Conservation (phyloP, 257 asterid species). For the Solanum virginianum region DNA sequence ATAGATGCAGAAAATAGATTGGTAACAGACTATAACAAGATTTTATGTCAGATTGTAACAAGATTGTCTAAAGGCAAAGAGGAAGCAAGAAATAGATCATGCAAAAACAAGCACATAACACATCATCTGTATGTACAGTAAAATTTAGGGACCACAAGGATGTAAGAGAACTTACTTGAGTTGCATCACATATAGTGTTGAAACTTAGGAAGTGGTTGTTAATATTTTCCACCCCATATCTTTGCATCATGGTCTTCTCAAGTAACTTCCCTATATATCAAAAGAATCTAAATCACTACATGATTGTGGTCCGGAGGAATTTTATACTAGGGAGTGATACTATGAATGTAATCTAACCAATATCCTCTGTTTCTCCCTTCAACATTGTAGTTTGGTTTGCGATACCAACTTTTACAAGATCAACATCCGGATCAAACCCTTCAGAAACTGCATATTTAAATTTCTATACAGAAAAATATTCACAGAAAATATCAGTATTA, state of each 20-base stretch:
- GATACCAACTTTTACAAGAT: conserved; percentile 80
- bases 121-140: background rate
- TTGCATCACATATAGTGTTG: conserved; percentile 97
- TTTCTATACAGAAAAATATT: conserved; percentile 48
- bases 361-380: conserved; percentile 96
- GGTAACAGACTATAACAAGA: background rate
- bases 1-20: background rate
- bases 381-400: conserved; percentile 99
- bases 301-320: background rate
- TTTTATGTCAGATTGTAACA: background rate
- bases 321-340: conserved; percentile 34
- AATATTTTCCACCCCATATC: conserved; percentile 76
- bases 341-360: background rate
- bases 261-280: conserved; percentile 30
- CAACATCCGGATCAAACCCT: conserved; percentile 41
- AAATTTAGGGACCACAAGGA: background rate
- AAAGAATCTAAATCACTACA: background rate
- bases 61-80: background rate
- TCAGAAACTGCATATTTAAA: conserved; percentile 69
- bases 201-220: conserved; percentile 84
- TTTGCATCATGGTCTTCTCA: conserved; percentile 83
- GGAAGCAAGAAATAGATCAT: background rate
- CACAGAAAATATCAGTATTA: conserved; percentile 7
- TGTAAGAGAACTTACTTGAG: conserved; percentile 49
- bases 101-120: background rate